These are phyloP conservation scores for Stachybotrys chartarum DNA, from an alignment of 2,329 filamentous ascomycete species.

Conservation along the genomic window DNA sequence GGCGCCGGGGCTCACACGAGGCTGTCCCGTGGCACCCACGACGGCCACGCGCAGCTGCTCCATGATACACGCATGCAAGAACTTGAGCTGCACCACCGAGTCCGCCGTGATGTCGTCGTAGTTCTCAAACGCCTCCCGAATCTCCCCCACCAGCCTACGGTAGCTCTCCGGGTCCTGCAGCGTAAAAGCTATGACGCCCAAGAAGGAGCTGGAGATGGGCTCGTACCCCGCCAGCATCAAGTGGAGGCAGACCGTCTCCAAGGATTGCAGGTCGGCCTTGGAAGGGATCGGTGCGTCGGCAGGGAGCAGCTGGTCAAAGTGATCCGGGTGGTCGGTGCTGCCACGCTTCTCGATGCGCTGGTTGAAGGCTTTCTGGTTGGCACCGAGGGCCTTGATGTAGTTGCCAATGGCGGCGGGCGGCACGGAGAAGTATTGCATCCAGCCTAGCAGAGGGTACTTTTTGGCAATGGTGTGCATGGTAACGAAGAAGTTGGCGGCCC, in stretches of 20 bases:
- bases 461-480: conserved; percentile 1
- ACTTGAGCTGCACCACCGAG: neutral
- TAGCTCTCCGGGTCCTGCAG: neutral
- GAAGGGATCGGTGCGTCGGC: neutral
- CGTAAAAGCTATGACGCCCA: neutral
- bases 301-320: neutral
- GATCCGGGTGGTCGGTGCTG: neutral
- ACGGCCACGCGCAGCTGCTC: neutral
- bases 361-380: neutral
- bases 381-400: neutral
- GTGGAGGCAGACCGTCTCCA: neutral
- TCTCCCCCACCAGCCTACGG: neutral
- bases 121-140: neutral
- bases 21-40: conserved; percentile 6
- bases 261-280: neutral
- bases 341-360: neutral
- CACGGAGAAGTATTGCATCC: neutral
- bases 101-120: neutral
- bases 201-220: neutral
- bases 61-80: neutral
- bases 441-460: neutral
- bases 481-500: neutral
- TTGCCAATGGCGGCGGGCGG: neutral
- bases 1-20: conserved; percentile 14
- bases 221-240: neutral